Conservation (phyloP, 1,284 basidiomycete species). For the Pterulicium gracile region DNA sequence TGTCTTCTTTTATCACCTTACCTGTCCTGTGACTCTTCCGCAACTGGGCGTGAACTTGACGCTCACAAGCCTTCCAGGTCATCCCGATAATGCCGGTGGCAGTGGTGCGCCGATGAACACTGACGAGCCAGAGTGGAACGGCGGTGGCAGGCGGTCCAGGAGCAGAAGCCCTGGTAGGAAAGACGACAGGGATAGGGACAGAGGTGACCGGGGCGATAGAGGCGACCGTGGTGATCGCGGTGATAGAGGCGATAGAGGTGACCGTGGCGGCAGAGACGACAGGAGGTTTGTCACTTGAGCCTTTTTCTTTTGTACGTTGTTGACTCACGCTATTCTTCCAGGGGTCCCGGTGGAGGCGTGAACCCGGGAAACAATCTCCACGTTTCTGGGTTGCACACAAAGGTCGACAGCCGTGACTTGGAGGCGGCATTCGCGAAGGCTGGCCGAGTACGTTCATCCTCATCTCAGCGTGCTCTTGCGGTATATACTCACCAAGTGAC, state of each 20-base stretch:
- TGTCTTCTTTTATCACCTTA: too few relatives aligned
- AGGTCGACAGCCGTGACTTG: slow-evolving; percentile 78
- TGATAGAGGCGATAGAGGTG: too few relatives aligned
- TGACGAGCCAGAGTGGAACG: slow-evolving; percentile 25
- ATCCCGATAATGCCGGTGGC: slow-evolving; percentile 28
- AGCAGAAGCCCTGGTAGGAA: slow-evolving; percentile 52
- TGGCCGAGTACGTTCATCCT: slow-evolving; percentile 61
- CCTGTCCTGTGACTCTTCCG: too few relatives aligned
- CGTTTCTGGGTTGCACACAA: slow-evolving; percentile 77
- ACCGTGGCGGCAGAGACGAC: slow-evolving; percentile 32
- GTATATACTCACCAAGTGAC: background rate
- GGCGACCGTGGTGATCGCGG: too few relatives aligned
- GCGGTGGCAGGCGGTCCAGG: slow-evolving; percentile 45
- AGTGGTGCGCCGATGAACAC: slow-evolving; percentile 35
- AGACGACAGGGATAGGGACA: too few relatives aligned
- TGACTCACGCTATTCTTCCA: slow-evolving; percentile 4
- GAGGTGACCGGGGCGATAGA: too few relatives aligned
- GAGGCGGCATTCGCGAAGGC: slow-evolving; percentile 84
- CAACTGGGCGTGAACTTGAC: too few relatives aligned
- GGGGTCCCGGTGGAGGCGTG: slow-evolving; percentile 24
- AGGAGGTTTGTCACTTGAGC: slow-evolving; percentile 34
- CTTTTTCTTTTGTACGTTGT: slow-evolving; percentile 8
- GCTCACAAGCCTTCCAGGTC: too few relatives aligned
- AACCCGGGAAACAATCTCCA: slow-evolving; percentile 98
- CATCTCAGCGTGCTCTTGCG: slow-evolving; percentile 3